A percentile compares a stretch with the other conserved stretches of the same genome.
phyloP scores from a whole-genome alignment of 1,284 basidiomycete genomes.

The Bondarzewia mesenterica region DNA sequence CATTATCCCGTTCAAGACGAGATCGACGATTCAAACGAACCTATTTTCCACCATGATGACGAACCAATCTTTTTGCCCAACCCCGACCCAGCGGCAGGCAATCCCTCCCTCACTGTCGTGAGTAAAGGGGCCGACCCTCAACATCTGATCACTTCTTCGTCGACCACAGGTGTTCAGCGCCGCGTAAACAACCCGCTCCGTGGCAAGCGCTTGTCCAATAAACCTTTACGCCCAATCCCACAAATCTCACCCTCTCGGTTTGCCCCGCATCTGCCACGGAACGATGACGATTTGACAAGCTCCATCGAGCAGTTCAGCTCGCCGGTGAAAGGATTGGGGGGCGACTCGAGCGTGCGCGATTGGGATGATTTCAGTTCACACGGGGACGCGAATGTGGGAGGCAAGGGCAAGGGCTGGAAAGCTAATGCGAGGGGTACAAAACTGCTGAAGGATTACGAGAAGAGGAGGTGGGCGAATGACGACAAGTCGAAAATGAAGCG shows the following conservation, averaged over 20 bases:
- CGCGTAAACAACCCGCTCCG: background rate
- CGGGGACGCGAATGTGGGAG: background rate
- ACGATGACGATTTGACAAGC: background rate
- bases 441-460: too few relatives aligned
- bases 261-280: constrained; percentile 1
- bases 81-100: too few relatives aligned
- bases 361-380: background rate
- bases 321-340: background rate
- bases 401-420: background rate
- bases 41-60: background rate
- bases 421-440: background rate
- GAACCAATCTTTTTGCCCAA: background rate
- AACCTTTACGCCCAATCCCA: constrained; percentile 2
- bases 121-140: background rate
- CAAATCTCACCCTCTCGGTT: constrained; percentile 6
- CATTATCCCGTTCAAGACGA: too few relatives aligned
- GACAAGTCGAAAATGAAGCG: too few relatives aligned
- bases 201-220: background rate
- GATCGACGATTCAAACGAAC: background rate
- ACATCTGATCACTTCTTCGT: background rate
- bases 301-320: constrained; percentile 8
- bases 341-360: background rate
- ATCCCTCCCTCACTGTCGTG: background rate
- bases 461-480: too few relatives aligned
- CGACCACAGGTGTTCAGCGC: background rate